These are phyloP conservation scores for Drechslera avenae DNA, from an alignment of 2,329 filamentous ascomycete species.

Conservation along the genomic window DNA sequence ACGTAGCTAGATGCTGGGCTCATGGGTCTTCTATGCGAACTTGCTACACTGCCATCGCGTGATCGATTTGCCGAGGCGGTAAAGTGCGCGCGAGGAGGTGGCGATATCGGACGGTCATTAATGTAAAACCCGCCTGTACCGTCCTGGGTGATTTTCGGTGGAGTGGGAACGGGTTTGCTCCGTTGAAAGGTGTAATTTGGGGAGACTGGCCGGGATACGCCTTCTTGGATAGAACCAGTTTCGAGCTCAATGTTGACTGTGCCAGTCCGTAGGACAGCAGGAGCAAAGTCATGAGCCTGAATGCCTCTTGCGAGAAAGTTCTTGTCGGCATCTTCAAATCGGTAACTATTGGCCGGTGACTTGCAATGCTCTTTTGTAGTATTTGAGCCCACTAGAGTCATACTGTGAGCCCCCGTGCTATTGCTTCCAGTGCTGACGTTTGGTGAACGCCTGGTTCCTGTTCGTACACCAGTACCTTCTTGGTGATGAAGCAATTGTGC, in stretches of 20 bases:
- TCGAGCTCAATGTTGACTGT: slow-evolving; percentile 18
- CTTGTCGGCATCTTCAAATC: slow-evolving; percentile 16
- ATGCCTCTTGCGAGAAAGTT: slow-evolving; percentile 15
- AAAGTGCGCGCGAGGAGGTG: slow-evolving; percentile 19
- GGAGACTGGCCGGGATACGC: slow-evolving; percentile 6
- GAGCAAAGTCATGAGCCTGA: slow-evolving; percentile 23
- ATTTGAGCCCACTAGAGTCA: slow-evolving; percentile 19
- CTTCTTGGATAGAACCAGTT: slow-evolving; percentile 2
- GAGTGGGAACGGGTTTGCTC: neutral
- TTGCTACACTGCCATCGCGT: slow-evolving; percentile 17
- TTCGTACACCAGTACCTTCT: slow-evolving; percentile 6
- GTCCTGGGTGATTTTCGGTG: slow-evolving; percentile 13
- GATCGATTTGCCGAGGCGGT: slow-evolving; percentile 12
- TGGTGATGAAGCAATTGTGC: slow-evolving; percentile 20
- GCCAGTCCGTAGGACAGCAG: slow-evolving; percentile 3
- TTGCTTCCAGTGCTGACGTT: slow-evolving; percentile 14
- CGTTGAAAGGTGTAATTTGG: slow-evolving; percentile 3
- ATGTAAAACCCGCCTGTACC: slow-evolving; percentile 25
- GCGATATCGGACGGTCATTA: slow-evolving; percentile 15
- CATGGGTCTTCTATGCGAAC: slow-evolving; percentile 9
- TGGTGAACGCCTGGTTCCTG: slow-evolving; percentile 11
- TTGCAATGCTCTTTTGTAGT: slow-evolving; percentile 9
- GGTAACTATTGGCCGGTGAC: slow-evolving; percentile 12
- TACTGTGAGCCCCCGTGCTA: slow-evolving; percentile 11
- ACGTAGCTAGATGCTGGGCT: slow-evolving; percentile 13